Evolutionary conservation across 2,329 filamentous ascomycete genomes (phyloP).

Genomic region (Penicillium sp.): DNA sequence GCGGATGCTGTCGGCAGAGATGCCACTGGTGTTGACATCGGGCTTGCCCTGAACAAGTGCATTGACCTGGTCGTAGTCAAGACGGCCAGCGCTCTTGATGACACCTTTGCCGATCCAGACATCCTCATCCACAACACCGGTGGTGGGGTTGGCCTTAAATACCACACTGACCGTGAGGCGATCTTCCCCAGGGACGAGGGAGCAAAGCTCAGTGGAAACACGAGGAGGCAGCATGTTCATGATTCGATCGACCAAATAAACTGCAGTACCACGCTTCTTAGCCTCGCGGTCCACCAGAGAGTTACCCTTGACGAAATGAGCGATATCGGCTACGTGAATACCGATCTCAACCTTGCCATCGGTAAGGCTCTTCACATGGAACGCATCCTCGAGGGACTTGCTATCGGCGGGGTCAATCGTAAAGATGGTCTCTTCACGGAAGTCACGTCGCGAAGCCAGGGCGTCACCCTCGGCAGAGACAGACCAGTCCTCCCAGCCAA

Average conservation of each 20-base stretch:
- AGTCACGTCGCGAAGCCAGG: constrained; percentile 76
- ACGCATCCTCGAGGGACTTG: constrained; percentile 84
- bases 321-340: constrained; percentile 90
- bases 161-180: constrained; percentile 89
- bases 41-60: constrained; percentile 66
- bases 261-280: constrained; percentile 94
- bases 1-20: constrained; percentile 73
- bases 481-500: constrained; percentile 89
- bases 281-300: constrained; percentile 95
- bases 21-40: constrained; percentile 62
- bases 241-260: constrained; percentile 88
- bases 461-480: constrained; percentile 78
- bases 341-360: constrained; percentile 91
- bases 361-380: constrained; percentile 80
- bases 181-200: constrained; percentile 80
- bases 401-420: constrained; percentile 88
- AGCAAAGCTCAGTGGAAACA: constrained; percentile 83
- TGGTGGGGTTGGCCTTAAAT: constrained; percentile 82
- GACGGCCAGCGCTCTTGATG: constrained; percentile 84
- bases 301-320: constrained; percentile 95
- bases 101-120: constrained; percentile 93
- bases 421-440: constrained; percentile 83
- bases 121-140: constrained; percentile 79
- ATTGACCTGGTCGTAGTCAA: constrained; percentile 84
- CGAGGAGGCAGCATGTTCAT: constrained; percentile 84